Conservation (phyloP, 2,329 filamentous ascomycete genomes). For the Celoporthe dispersa region DNA sequence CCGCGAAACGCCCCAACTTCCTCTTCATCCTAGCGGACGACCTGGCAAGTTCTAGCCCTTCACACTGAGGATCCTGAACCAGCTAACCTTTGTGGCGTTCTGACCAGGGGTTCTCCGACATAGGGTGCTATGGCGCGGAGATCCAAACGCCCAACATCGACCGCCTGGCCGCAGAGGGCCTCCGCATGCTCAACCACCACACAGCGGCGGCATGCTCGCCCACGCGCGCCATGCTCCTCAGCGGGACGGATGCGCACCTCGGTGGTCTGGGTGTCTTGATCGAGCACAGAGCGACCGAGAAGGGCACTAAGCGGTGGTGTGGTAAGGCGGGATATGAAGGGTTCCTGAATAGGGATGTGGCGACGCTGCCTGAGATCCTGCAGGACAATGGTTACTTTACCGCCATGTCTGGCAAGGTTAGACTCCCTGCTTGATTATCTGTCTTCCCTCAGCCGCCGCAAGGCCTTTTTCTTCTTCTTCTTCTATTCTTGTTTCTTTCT, state of each 20-base stretch:
- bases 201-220: slow-evolving; percentile 32
- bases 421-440: too few relatives aligned
- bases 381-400: slow-evolving; percentile 40
- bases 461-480: too few relatives aligned
- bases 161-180: slow-evolving; percentile 27
- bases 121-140: slow-evolving; percentile 26
- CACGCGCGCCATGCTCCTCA: slow-evolving; percentile 41
- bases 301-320: neutral
- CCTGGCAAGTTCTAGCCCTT: neutral
- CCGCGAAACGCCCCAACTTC: neutral
- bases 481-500: too few relatives aligned
- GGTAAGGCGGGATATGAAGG: slow-evolving; percentile 37
- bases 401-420: slow-evolving; percentile 40
- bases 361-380: slow-evolving; percentile 41
- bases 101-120: slow-evolving; percentile 24
- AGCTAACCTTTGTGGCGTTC: neutral
- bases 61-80: neutral
- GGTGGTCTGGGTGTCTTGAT: slow-evolving; percentile 35
- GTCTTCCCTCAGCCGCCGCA: too few relatives aligned
- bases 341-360: slow-evolving; percentile 41
- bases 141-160: slow-evolving; percentile 28
- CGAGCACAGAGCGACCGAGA: slow-evolving; percentile 32
- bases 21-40: neutral
- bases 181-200: slow-evolving; percentile 29
- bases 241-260: slow-evolving; percentile 36